Evolutionary conservation across 2,329 filamentous ascomycete genomes (phyloP).

Genomic region (Exserohilum turcica): DNA sequence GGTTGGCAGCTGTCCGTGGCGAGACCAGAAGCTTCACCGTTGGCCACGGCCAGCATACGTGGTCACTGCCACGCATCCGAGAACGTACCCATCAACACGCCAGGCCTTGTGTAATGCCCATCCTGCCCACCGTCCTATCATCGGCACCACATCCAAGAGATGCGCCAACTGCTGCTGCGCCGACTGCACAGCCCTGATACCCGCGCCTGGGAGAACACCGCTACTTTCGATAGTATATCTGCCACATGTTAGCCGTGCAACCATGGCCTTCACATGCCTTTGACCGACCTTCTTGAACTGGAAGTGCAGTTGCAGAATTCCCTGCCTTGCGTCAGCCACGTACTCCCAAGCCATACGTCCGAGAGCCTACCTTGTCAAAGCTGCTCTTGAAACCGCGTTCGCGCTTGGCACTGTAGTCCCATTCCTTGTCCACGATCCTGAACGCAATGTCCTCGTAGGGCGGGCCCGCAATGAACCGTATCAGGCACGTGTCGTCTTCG

Average conservation of each 20-base stretch:
- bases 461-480: constrained; percentile 91
- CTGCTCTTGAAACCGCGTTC: constrained; percentile 95
- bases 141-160: background rate
- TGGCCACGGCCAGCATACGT: constrained; percentile 17
- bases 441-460: constrained; percentile 98
- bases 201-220: background rate
- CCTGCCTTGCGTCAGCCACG: constrained; percentile 59
- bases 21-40: constrained; percentile 7
- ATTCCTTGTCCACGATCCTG: constrained; percentile 96
- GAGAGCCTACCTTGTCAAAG: constrained; percentile 88
- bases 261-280: background rate
- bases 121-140: constrained; percentile 3
- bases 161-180: background rate
- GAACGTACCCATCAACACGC: constrained; percentile 5
- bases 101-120: constrained; percentile 5
- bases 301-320: constrained; percentile 94
- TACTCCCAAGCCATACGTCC: background rate
- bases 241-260: constrained; percentile 27
- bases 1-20: constrained; percentile 1
- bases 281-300: constrained; percentile 90
- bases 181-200: constrained; percentile 4
- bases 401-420: constrained; percentile 96
- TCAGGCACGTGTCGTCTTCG: constrained; percentile 95
- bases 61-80: constrained; percentile 2
- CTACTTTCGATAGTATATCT: constrained; percentile 57